Evolutionary conservation across 768 basidiomycete species (phyloP).

Genomic region (Lenzites betulinus): DNA sequence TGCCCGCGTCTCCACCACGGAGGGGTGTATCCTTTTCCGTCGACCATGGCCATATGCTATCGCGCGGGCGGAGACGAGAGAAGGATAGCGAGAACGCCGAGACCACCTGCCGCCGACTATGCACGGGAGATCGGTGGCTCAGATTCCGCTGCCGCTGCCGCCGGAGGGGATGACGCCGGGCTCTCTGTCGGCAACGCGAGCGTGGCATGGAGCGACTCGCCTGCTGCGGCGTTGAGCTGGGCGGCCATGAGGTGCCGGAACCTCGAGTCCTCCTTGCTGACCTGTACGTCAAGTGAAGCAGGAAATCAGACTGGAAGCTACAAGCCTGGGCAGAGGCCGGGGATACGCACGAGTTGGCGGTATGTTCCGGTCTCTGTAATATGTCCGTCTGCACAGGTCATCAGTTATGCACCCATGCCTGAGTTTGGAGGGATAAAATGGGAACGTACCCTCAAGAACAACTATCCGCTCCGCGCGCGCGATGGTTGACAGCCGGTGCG

Average conservation of each 20-base stretch:
- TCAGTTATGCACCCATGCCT: not conserved
- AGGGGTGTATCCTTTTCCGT: no score
- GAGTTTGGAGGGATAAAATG: not conserved
- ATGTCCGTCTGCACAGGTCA: conserved; percentile 54
- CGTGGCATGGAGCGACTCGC: conserved; percentile 17
- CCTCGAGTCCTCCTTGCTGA: conserved; percentile 68
- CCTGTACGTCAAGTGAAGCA: conserved; percentile 38
- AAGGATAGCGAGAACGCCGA: not conserved
- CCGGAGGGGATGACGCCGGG: not conserved
- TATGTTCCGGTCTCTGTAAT: conserved; percentile 86
- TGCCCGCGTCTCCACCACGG: no score
- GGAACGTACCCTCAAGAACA: conserved; percentile 74
- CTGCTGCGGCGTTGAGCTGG: conserved; percentile 61
- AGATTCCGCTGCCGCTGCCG: not conserved
- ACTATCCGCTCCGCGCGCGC: conserved; percentile 88
- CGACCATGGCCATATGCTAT: no score
- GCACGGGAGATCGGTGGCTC: not conserved
- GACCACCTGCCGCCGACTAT: not conserved
- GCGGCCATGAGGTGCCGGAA: conserved; percentile 91
- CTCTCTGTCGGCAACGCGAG: not conserved
- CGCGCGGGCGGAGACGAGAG: no score
- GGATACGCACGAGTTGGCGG: conserved; percentile 60
- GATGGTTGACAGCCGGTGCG: conserved; percentile 88
- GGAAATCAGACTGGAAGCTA: not conserved
- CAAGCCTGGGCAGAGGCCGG: no score